Evolutionary conservation across 495 filamentous ascomycete species (phyloP), one percentile per base, ranked within the genome.

Genomic region (Tetracladium setigerum): DNA sequence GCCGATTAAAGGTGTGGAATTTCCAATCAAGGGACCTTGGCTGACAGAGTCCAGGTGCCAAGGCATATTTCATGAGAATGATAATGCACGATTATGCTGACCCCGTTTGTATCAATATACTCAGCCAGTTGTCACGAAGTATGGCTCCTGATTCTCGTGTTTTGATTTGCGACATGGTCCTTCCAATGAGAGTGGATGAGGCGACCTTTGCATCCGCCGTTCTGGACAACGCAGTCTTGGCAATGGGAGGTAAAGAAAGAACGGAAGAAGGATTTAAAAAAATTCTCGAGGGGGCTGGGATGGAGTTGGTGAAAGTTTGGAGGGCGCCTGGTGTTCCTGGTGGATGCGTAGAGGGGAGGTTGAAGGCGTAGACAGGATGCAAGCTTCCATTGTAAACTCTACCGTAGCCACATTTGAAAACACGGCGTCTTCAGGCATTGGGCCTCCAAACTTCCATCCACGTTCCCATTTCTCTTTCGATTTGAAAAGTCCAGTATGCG

Each of bases 241-340:
- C 57, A 5, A 58, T 68, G 15, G 62, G 60, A 18, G 63, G 65
- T 2, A 69, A 67, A 52, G 67, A 70, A 45, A 56, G 67, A 1
- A 56, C 63, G n/a, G 46, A 61, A 38, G 44, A 44, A 9, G 54
- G 64, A 37, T 69, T 62, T 31, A 39, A 30, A 11, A 46, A 38
- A 4, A 40, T 69, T 1, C 54, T 61, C 5, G 45, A 49, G 10
- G 52, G 41, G 0, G 65, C 62, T 6, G 63, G 65, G 3, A 34
- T 70, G 46, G 46, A 47, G 22, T 38, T 69, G 5, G 52, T 59
- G 12, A 60, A 53, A n/a, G 56, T 68, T 19, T 65, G 58, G 62
- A 55, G 49, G 24, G 44, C 33, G 0, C 48, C 53, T 9, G 53
- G 56, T 15, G 46, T 59, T 11, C 50, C 49, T 0, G 56, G 53